Conservation (phyloP, 768 basidiomycete species). For the Pisolithus orientalis region DNA sequence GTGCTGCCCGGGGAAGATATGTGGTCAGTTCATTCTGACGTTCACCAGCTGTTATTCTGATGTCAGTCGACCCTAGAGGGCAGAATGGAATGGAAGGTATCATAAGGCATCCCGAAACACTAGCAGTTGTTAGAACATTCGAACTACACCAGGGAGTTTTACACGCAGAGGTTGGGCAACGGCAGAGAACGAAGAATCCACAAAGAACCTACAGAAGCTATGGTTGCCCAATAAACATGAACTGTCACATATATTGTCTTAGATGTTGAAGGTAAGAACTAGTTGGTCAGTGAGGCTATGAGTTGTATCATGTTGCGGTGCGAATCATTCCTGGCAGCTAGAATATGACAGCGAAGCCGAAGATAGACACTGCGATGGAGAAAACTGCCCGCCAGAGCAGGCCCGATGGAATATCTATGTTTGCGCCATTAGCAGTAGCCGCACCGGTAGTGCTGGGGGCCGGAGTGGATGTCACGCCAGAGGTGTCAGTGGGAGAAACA, state of each 20-base stretch:
- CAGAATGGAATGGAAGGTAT: neutral
- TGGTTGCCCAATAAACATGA: too few relatives aligned
- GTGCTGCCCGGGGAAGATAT: conserved; percentile 23
- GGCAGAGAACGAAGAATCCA: too few relatives aligned
- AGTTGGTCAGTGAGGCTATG: too few relatives aligned
- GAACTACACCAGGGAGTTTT: neutral
- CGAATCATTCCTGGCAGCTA: conserved; percentile 6
- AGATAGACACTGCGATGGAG: conserved; percentile 12
- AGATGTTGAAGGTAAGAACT: neutral
- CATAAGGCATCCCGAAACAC: neutral
- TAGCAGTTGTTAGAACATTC: neutral
- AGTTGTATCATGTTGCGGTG: neutral
- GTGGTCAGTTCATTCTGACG: neutral
- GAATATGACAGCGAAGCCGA: conserved; percentile 12
- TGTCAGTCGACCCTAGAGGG: neutral
- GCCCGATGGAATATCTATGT: neutral
- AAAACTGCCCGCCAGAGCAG: conserved; percentile 12
- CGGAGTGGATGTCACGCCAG: neutral
- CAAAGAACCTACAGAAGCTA: too few relatives aligned
- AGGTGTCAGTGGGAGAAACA: neutral
- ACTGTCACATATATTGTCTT: neutral
- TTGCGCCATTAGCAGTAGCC: conserved; percentile 5
- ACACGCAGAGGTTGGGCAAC: neutral
- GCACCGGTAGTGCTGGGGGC: neutral
- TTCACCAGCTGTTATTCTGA: neutral